Percentiles rank a stretch among this genome's conserved stretches.
Evolutionary conservation across 306 rosid species (phyloP).

Genomic region (Prinsepia uniflora): DNA sequence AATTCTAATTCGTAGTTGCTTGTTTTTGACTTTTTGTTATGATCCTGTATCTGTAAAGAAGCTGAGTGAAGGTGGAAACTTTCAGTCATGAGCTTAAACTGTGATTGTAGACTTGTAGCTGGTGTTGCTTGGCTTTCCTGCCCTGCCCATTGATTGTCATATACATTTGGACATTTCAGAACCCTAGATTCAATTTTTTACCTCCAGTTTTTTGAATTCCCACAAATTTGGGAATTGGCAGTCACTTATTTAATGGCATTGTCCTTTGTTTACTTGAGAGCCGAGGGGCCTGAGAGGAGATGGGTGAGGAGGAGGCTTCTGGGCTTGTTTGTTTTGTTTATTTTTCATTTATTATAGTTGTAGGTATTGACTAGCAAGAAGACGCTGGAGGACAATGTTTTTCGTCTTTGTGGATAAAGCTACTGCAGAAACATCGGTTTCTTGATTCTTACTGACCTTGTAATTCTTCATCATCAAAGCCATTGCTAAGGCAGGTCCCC

Average conservation of each 20-base stretch:
- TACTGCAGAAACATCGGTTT: background rate
- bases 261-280: conserved; percentile 4
- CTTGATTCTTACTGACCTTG: background rate
- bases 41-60: background rate
- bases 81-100: background rate
- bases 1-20: background rate
- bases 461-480: background rate
- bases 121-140: background rate
- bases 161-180: background rate
- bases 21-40: background rate
- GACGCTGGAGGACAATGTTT: background rate
- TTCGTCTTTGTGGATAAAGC: background rate
- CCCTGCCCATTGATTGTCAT: background rate
- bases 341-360: background rate
- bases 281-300: background rate
- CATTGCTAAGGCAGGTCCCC: no score
- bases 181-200: background rate
- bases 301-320: background rate
- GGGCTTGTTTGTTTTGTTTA: conserved; percentile 6
- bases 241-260: background rate
- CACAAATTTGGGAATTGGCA: background rate
- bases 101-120: background rate
- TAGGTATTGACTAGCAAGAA: background rate
- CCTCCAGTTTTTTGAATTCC: background rate
- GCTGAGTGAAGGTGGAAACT: background rate